Conservation (phyloP, 2,329 filamentous ascomycete species). For the Elsinoe arachidis region DNA sequence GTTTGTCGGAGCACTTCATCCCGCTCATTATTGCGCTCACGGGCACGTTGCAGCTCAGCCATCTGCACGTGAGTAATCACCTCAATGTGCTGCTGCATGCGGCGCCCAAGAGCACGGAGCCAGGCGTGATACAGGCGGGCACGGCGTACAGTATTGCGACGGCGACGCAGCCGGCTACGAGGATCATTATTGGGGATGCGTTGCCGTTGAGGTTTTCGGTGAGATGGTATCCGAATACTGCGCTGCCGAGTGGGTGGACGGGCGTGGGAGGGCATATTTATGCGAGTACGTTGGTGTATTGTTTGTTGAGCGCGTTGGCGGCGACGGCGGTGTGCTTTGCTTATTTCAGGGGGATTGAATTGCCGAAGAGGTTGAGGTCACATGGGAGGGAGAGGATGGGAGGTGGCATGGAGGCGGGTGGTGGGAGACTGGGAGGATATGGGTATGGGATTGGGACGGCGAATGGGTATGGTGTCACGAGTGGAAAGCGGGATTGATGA, state of each 20-base stretch:
- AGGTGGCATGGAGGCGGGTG: constrained; percentile 27
- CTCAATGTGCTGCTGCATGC: constrained; percentile 80
- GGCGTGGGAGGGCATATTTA: constrained; percentile 45
- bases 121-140: constrained; percentile 76
- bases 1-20: constrained; percentile 49
- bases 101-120: constrained; percentile 42
- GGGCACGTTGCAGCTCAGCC: constrained; percentile 78
- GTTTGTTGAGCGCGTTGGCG: constrained; percentile 38
- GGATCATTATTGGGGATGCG: constrained; percentile 79
- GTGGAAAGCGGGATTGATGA: constrained; percentile 36
- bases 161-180: constrained; percentile 46
- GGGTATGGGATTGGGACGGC: constrained; percentile 31
- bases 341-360: constrained; percentile 46
- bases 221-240: constrained; percentile 74
- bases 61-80: constrained; percentile 82
- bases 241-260: constrained; percentile 52
- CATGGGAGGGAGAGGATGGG: constrained; percentile 47
- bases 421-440: constrained; percentile 34
- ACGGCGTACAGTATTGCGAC: constrained; percentile 73
- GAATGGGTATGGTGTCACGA: constrained; percentile 34
- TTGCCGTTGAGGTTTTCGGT: constrained; percentile 72
- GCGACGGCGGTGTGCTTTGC: constrained; percentile 44
- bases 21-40: constrained; percentile 82
- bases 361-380: constrained; percentile 44
- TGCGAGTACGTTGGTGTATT: constrained; percentile 42